Evolutionary conservation across 1,284 basidiomycete species (phyloP).

Genomic region (Porodaedalea pini): DNA sequence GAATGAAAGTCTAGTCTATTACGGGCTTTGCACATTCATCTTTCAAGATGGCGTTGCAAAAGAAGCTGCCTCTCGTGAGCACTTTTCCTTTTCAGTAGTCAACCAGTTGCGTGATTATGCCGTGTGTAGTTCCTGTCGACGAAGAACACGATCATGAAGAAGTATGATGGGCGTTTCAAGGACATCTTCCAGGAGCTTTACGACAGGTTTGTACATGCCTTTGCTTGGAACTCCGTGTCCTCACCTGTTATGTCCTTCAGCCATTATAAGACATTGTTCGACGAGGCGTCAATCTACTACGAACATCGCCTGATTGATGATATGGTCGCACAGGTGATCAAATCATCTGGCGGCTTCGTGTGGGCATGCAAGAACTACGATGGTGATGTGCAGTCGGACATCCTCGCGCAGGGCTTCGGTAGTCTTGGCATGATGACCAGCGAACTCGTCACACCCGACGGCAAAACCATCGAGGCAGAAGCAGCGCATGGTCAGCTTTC

Average conservation of each 20-base stretch:
- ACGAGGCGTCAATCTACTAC: conserved; percentile 87
- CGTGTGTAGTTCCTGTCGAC: conserved; percentile 85
- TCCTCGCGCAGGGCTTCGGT: conserved; percentile 93
- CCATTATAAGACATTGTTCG: conserved; percentile 82
- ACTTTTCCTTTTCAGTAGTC: not conserved
- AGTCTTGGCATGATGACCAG: conserved; percentile 97
- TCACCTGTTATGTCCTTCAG: conserved; percentile 30
- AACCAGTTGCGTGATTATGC: not conserved
- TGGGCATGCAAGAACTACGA: conserved; percentile 99
- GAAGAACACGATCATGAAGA: conserved; percentile 96
- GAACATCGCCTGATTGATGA: conserved; percentile 93
- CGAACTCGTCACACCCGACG: conserved; percentile 95
- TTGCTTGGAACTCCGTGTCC: not conserved
- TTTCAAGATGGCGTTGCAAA: conserved; percentile 97
- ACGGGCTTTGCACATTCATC: conserved; percentile 93
- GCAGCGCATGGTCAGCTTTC: conserved; percentile 75
- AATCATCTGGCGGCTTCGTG: conserved; percentile 94
- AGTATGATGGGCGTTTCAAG: conserved; percentile 97
- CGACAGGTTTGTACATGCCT: conserved; percentile 47
- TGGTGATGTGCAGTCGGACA: conserved; percentile 90
- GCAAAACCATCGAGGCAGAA: conserved; percentile 87
- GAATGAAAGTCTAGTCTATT: conserved; percentile 60
- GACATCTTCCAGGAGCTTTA: conserved; percentile 98
- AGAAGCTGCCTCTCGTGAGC: conserved; percentile 86
- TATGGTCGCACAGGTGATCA: conserved; percentile 98